Evolutionary conservation across 768 basidiomycete species (phyloP).

Genomic region (Baorangia bicolor): DNA sequence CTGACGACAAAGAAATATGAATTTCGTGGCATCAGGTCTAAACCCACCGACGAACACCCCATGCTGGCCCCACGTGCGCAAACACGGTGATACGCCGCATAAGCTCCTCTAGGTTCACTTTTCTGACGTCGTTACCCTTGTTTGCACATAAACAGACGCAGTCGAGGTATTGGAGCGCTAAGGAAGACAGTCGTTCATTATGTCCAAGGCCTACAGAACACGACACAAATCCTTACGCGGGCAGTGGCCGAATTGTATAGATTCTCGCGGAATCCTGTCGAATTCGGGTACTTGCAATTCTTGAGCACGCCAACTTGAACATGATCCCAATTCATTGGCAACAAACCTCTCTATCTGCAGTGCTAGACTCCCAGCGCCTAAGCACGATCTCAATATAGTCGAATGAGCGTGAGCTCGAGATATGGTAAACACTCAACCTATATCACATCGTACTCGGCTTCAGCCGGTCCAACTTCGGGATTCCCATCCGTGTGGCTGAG

Average conservation of each 20-base stretch:
- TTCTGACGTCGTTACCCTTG: constrained; percentile 66
- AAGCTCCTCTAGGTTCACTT: constrained; percentile 82
- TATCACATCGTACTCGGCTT: neutral
- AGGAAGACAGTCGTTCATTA: too few species aligned
- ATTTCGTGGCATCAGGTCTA: constrained; percentile 83
- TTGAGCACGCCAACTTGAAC: neutral
- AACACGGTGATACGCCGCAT: constrained; percentile 75
- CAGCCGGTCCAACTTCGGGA: neutral
- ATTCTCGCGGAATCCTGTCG: too few species aligned
- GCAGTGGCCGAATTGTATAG: too few species aligned
- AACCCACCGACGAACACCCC: constrained; percentile 97
- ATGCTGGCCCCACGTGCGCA: constrained; percentile 74
- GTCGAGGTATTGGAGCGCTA: constrained; percentile 90
- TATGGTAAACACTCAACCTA: neutral
- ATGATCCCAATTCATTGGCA: neutral
- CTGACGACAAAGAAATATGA: constrained; percentile 45
- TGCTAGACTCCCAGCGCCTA: neutral
- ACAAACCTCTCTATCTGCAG: neutral
- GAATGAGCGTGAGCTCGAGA: neutral
- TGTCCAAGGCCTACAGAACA: too few species aligned
- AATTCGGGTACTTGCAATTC: too few species aligned
- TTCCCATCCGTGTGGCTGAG: neutral
- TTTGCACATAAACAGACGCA: constrained; percentile 79
- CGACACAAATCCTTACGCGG: too few species aligned
- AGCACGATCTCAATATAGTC: neutral